Evolutionary conservation across 2,329 filamentous ascomycete species (phyloP).

Genomic region (Celoporthe dispersa): DNA sequence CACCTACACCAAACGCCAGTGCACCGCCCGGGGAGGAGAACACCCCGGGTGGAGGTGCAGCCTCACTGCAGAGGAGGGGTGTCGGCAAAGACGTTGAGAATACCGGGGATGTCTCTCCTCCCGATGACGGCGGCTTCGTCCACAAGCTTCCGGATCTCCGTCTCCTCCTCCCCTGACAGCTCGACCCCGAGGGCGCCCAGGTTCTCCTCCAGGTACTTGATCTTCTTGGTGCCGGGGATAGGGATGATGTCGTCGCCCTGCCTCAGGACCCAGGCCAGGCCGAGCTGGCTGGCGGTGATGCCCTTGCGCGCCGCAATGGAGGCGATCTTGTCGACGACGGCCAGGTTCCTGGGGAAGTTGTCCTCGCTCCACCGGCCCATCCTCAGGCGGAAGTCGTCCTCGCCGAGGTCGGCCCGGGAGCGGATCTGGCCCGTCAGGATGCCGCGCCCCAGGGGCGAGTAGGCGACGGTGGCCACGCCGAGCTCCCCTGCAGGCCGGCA

Average conservation of each 20-base stretch:
- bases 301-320: slow-evolving; percentile 57
- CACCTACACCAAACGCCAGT: too few species aligned
- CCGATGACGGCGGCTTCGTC: neutral
- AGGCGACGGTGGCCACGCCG: slow-evolving; percentile 60
- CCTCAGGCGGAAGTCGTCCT: slow-evolving; percentile 50
- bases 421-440: slow-evolving; percentile 56
- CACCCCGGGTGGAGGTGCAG: too few species aligned
- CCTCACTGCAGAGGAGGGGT: slow-evolving; percentile 10
- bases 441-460: slow-evolving; percentile 64
- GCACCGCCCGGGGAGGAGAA: too few species aligned
- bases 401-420: slow-evolving; percentile 50
- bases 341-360: slow-evolving; percentile 60
- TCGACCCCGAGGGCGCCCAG: slow-evolving; percentile 39
- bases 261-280: slow-evolving; percentile 65
- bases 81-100: slow-evolving; percentile 12
- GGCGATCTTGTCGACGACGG: slow-evolving; percentile 55
- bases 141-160: slow-evolving; percentile 36
- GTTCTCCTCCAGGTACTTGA: slow-evolving; percentile 54
- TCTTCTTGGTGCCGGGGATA: slow-evolving; percentile 56
- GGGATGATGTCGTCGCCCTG: slow-evolving; percentile 65
- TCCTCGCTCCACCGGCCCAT: slow-evolving; percentile 55
- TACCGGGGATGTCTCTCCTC: neutral
- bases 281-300: slow-evolving; percentile 52
- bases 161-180: slow-evolving; percentile 42
- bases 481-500: slow-evolving; percentile 61